Conservation (phyloP, 805 yeast species). For the Isabelozyma gotoi region DNA sequence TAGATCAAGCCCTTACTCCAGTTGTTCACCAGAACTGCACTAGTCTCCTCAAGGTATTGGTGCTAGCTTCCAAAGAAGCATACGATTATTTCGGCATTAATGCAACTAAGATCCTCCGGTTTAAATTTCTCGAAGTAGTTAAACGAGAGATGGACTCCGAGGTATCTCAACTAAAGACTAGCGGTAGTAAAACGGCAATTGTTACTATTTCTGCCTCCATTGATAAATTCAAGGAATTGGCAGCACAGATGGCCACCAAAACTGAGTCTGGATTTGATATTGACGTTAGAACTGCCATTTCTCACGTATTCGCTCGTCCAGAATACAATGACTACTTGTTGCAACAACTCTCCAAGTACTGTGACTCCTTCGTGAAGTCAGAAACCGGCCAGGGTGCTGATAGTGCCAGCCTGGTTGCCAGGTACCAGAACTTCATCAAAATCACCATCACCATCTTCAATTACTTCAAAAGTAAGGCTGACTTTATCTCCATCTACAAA, state of each 20-base stretch:
- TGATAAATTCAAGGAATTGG: background rate
- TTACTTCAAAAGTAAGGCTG: slow-evolving; percentile 30
- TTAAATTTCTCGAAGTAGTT: background rate
- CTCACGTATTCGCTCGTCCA: slow-evolving; percentile 14
- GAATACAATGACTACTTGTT: slow-evolving; percentile 15
- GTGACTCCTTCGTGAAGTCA: slow-evolving; percentile 28
- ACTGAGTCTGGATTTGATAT: slow-evolving; percentile 18
- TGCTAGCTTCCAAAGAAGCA: slow-evolving; percentile 17
- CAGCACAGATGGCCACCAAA: slow-evolving; percentile 8
- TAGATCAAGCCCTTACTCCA: slow-evolving; percentile 18
- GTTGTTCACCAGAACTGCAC: slow-evolving; percentile 11
- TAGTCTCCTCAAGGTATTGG: slow-evolving; percentile 13
- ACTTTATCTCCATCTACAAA: slow-evolving; percentile 29
- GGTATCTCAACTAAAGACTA: background rate
- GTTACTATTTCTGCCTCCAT: background rate
- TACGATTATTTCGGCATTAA: slow-evolving; percentile 18
- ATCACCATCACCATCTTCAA: slow-evolving; percentile 24
- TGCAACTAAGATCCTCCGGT: slow-evolving; percentile 9
- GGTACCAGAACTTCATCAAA: background rate
- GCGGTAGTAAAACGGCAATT: background rate
- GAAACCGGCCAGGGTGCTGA: background rate
- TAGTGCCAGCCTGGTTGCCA: slow-evolving; percentile 8
- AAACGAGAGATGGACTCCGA: background rate
- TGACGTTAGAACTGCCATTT: slow-evolving; percentile 31
- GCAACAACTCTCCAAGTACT: slow-evolving; percentile 26